Percentiles rank a stretch among this genome's conserved stretches.
phyloP scores from a whole-genome alignment of 129 eudicot genomes.

The Tagetes patula region DNA sequence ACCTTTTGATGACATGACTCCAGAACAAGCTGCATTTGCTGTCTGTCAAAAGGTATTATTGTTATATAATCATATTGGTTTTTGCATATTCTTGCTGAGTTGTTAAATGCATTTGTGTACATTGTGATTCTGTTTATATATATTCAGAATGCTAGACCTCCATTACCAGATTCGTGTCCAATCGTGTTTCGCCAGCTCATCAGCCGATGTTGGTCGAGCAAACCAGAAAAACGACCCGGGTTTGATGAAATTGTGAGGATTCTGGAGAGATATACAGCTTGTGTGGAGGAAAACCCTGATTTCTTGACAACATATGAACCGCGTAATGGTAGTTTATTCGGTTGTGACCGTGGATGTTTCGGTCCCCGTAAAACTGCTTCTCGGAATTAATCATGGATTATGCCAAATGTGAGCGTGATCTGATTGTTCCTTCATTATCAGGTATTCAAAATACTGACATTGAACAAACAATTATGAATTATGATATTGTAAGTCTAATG shows the following conservation, averaged over 20 bases:
- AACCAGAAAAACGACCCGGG: constrained; percentile 70
- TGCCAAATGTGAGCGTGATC: constrained; percentile 29
- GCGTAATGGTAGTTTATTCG: constrained; percentile 23
- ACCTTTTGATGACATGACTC: constrained; percentile 93
- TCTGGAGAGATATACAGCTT: constrained; percentile 57
- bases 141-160: constrained; percentile 86
- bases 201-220: constrained; percentile 79
- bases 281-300: constrained; percentile 64
- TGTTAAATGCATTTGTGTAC: not conserved
- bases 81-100: not conserved
- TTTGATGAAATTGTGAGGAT: constrained; percentile 69
- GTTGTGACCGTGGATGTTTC: constrained; percentile 58
- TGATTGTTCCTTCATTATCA: constrained; percentile 29
- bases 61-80: not conserved
- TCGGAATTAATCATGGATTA: constrained; percentile 18
- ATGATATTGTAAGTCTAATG: constrained; percentile 5
- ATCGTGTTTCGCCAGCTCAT: constrained; percentile 61
- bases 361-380: constrained; percentile 25
- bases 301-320: constrained; percentile 58
- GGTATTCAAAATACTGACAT: constrained; percentile 1
- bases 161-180: constrained; percentile 73
- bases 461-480: constrained; percentile 5
- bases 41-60: constrained; percentile 93
- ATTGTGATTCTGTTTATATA: not conserved
- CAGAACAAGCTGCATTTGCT: constrained; percentile 98